Evolutionary conservation across 1,284 basidiomycete species (phyloP), one percentile per base, ranked within the genome.

Genomic region (Ceratobasidium theobromae): DNA sequence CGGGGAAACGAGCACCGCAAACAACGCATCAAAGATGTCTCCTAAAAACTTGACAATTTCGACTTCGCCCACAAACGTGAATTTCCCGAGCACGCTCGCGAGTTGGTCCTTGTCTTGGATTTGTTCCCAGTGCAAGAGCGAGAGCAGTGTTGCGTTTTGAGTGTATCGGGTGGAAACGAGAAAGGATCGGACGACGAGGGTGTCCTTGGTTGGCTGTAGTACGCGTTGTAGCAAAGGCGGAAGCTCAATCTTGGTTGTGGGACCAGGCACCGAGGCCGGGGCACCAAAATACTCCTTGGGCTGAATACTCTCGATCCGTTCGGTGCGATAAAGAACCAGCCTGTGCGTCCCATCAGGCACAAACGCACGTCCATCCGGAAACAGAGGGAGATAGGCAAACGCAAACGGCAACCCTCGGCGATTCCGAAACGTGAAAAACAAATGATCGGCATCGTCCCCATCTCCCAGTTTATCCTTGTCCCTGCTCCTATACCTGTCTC

Each of bases 21-120:
- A 98, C 8, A 99, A 84, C 0, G 95, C 87, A 73, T 98, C 93
- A 72, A 98, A 95, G 66, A 97, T 93, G 74, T 94, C 85, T 33
- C 88, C 85, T 9, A 98, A 80, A 77, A 97, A 98, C 76, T 98
- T 98, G 76, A 96, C 91, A 57, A 98, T 94, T 77, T 95, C 93
- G 5, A 89, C 88, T 75, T 95, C 93, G 11, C 90, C 88, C 4
- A 97, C 93, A 73, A 96, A 98, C 1, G 90, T 89, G 76, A 98
- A 95, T 76, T 93, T 88, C 71, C 84, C 84, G 60, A 99, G 82
- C 12, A 92, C 86, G 1, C 85, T 84, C 14, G 86, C 82, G 27
- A 98, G 81, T 11, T 86, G 76, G 6, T 86, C 84, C 66, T 84
- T 81, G 72, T 95, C 87, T 52, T 83, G 80, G 35, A 73, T 64